Conservation (phyloP, 345 rosid species). For the Aquilaria sinensis region DNA sequence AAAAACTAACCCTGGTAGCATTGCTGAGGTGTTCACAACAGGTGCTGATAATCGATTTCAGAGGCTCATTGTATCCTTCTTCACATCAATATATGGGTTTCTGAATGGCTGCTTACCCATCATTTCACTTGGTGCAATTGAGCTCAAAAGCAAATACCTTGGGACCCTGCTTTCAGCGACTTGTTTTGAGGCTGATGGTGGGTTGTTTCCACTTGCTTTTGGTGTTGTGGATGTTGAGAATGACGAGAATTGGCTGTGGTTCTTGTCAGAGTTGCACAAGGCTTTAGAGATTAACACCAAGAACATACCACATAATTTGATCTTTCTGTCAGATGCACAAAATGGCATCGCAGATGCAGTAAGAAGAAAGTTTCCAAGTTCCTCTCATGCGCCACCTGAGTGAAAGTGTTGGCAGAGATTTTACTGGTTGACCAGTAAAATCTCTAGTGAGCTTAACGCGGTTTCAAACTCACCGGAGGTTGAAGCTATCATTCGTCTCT, state of each 20-base stretch:
- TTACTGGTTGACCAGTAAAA: neutral
- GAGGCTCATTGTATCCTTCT: conserved; percentile 40
- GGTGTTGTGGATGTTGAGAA: conserved; percentile 47
- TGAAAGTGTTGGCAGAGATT: conserved; percentile 40
- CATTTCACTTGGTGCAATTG: conserved; percentile 38
- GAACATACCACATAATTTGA: conserved; percentile 26
- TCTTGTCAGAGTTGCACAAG: conserved; percentile 48
- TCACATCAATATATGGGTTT: conserved; percentile 39
- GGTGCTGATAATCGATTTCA: conserved; percentile 45
- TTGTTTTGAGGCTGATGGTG: conserved; percentile 54
- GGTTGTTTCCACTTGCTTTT: conserved; percentile 47
- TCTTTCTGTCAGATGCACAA: conserved; percentile 34
- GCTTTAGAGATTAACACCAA: conserved; percentile 30
- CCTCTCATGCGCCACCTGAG: conserved; percentile 31
- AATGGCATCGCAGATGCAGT: conserved; percentile 33
- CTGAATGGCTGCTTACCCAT: conserved; percentile 49
- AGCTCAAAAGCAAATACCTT: conserved; percentile 48
- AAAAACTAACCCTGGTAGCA: conserved; percentile 42
- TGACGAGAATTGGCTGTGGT: conserved; percentile 51
- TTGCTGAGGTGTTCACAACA: conserved; percentile 37
- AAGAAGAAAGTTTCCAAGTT: conserved; percentile 32
- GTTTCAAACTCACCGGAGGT: too few species aligned
- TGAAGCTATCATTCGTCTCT: too few species aligned
- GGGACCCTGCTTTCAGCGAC: conserved; percentile 48
- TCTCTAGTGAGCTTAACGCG: too few species aligned